Conservation (phyloP, 2,329 filamentous ascomycete genomes). For the Pseudopyrenochaeta lycopersici region DNA sequence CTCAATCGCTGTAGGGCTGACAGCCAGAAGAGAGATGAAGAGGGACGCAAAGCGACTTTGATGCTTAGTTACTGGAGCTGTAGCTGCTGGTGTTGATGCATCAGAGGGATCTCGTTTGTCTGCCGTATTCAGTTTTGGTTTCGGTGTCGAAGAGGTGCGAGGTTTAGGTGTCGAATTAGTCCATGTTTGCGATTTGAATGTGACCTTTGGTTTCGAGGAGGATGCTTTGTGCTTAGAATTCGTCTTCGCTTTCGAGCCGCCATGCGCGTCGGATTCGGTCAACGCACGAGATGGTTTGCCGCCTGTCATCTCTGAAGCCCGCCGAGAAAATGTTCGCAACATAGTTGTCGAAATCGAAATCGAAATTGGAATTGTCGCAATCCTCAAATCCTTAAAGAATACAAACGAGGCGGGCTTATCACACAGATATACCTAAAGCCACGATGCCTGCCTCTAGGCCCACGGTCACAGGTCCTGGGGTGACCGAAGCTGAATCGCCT, state of each 20-base stretch:
- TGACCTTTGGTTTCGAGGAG: conserved; percentile 2
- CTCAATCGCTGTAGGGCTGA: conserved; percentile 24
- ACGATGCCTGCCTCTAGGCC: background rate
- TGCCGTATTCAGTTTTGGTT: background rate
- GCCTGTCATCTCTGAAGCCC: background rate
- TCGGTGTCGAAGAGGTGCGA: background rate
- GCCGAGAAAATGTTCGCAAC: conserved; percentile 3
- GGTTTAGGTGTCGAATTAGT: background rate
- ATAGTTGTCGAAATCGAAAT: background rate
- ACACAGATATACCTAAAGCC: conserved; percentile 10
- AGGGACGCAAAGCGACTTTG: conserved; percentile 24
- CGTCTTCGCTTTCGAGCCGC: background rate
- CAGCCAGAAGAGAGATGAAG: conserved; percentile 25
- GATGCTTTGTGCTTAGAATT: conserved; percentile 3
- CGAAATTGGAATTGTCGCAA: background rate
- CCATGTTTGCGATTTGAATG: conserved; percentile 9
- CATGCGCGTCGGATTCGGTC: background rate
- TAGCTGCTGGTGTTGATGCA: background rate
- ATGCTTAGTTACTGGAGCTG: conserved; percentile 14
- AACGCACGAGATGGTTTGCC: background rate
- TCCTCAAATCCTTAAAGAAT: background rate
- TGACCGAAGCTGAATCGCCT: conserved; percentile 20
- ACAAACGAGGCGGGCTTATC: background rate
- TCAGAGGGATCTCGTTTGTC: background rate
- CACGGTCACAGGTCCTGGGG: conserved; percentile 4